Conservation (phyloP, 768 basidiomycete genomes). For the Lactarius hatsudake region DNA sequence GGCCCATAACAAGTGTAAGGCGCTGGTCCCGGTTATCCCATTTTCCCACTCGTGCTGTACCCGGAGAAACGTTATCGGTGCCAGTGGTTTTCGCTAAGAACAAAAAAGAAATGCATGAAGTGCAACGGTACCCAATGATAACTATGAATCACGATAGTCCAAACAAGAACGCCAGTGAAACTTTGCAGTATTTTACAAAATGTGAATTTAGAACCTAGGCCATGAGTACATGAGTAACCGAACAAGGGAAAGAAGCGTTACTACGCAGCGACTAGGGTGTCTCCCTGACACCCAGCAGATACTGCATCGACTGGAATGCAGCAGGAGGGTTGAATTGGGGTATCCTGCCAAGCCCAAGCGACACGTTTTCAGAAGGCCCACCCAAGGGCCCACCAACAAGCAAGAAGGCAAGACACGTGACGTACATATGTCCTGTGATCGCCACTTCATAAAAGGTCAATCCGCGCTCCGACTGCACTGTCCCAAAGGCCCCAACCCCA, state of each 20-base stretch:
- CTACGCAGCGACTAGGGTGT: slow-evolving; percentile 2
- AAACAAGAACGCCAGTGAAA: neutral
- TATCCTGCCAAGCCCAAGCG: slow-evolving; percentile 10
- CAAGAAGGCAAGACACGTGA: neutral
- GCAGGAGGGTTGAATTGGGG: slow-evolving; percentile 25
- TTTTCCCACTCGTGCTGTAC: no score
- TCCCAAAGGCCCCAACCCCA: slow-evolving; percentile 22
- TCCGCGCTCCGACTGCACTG: slow-evolving; percentile 26
- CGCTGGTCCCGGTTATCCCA: no score
- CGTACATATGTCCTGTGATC: slow-evolving; percentile 28
- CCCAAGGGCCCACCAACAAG: no score
- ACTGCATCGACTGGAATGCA: slow-evolving; percentile 26
- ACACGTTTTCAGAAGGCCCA: neutral
- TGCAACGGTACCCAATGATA: neutral
- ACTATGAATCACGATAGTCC: neutral
- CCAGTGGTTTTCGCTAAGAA: neutral
- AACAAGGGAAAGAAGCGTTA: neutral
- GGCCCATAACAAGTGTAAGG: no score
- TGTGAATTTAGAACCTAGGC: neutral
- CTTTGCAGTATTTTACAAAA: neutral
- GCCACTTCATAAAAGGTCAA: slow-evolving; percentile 24
- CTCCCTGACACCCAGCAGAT: slow-evolving; percentile 12
- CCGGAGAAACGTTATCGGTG: neutral
- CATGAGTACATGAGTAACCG: neutral
- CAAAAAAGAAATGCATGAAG: neutral